Evolutionary conservation across 1,139 yeast species (phyloP).

Genomic region (Saccharomyces hybrid): DNA sequence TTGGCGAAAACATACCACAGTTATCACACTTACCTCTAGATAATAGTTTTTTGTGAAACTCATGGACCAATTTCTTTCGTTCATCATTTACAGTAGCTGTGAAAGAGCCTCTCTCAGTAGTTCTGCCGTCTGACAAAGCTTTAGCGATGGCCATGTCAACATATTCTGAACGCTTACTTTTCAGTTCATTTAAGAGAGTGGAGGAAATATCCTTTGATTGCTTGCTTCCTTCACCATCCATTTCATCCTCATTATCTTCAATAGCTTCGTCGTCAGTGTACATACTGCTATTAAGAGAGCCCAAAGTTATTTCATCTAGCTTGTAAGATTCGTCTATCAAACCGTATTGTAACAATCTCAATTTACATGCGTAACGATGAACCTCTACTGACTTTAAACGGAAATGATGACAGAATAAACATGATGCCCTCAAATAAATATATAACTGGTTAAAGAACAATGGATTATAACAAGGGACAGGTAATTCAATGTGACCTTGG

Average conservation of each 20-base stretch:
- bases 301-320: slow-evolving; percentile 54
- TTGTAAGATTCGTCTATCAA: slow-evolving; percentile 69
- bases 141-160: slow-evolving; percentile 62
- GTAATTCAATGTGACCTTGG: slow-evolving; percentile 94
- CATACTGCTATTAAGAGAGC: slow-evolving; percentile 26
- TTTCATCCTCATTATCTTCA: slow-evolving; percentile 22
- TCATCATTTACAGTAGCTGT: slow-evolving; percentile 85
- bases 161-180: slow-evolving; percentile 54
- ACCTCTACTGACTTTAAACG: slow-evolving; percentile 59
- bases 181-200: slow-evolving; percentile 37
- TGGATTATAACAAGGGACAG: slow-evolving; percentile 92
- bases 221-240: slow-evolving; percentile 27
- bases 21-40: slow-evolving; percentile 85
- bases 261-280: slow-evolving; percentile 34
- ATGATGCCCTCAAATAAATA: slow-evolving; percentile 71
- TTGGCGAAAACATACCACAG: slow-evolving; percentile 92
- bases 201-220: slow-evolving; percentile 36
- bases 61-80: slow-evolving; percentile 68
- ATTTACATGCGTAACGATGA: slow-evolving; percentile 70
- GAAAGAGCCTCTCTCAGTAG: slow-evolving; percentile 56
- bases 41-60: slow-evolving; percentile 64
- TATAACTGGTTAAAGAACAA: slow-evolving; percentile 87
- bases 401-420: slow-evolving; percentile 87
- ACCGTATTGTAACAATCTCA: slow-evolving; percentile 81
- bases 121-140: slow-evolving; percentile 74